Evolutionary conservation across 2,329 filamentous ascomycete species (phyloP).

Genomic region (Monosporascus ibericus): DNA sequence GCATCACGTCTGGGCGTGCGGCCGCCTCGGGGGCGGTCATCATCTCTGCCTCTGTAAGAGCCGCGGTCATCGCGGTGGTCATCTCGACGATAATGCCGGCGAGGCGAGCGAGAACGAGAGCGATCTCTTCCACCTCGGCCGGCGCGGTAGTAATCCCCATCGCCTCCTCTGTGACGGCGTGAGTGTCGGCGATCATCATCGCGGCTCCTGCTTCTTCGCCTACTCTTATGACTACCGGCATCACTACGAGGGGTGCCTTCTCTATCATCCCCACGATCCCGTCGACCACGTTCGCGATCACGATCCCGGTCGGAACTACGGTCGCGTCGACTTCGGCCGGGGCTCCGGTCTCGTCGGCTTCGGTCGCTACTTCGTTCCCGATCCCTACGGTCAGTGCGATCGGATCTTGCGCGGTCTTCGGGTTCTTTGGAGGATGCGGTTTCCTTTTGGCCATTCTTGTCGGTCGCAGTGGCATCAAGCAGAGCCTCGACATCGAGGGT

Average conservation of each 20-base stretch:
- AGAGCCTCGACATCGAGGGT: conserved; percentile 78
- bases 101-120: conserved; percentile 67
- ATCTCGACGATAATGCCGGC: conserved; percentile 50
- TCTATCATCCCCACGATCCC: conserved; percentile 51
- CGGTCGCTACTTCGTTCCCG: conserved; percentile 21
- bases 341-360: conserved; percentile 34
- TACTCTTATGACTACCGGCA: conserved; percentile 73
- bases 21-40: conserved; percentile 34
- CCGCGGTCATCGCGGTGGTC: conserved; percentile 51
- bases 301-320: conserved; percentile 47
- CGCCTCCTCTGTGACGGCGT: conserved; percentile 61
- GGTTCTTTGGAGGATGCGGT: conserved; percentile 41
- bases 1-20: conserved; percentile 38
- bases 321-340: conserved; percentile 51
- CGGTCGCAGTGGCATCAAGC: conserved; percentile 75
- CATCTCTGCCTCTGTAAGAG: conserved; percentile 49
- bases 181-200: conserved; percentile 69
- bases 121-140: conserved; percentile 51
- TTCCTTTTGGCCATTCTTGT: conserved; percentile 43
- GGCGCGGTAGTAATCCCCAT: conserved; percentile 68
- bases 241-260: conserved; percentile 68
- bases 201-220: conserved; percentile 71
- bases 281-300: conserved; percentile 50
- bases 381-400: conserved; percentile 42
- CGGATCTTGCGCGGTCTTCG: conserved; percentile 51